A percentile compares a stretch with the other conserved stretches of the same genome.
Evolutionary conservation across 2,329 filamentous ascomycete genomes (phyloP).

Genomic region (Penicillium corylophilum): DNA sequence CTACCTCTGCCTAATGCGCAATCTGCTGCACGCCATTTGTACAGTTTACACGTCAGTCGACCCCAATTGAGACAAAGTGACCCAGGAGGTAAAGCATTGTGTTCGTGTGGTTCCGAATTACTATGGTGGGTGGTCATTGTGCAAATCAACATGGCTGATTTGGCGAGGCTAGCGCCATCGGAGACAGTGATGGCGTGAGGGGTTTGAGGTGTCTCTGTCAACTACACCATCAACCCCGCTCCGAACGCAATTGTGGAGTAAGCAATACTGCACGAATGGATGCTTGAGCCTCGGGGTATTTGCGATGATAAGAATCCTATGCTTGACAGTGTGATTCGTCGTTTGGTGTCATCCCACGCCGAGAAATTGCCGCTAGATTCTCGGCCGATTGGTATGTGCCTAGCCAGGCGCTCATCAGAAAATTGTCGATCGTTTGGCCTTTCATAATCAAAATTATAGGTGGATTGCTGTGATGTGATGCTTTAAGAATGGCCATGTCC

Average conservation of each 20-base stretch:
- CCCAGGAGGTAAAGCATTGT: background rate
- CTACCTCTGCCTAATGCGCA: conserved; percentile 3
- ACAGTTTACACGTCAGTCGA: conserved; percentile 11
- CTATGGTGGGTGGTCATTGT: background rate
- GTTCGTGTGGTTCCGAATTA: background rate
- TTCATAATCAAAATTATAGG: background rate
- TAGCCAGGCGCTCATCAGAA: background rate
- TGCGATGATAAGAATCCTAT: background rate
- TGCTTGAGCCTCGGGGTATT: background rate
- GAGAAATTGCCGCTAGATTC: background rate
- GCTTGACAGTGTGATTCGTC: background rate
- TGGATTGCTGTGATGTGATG: background rate
- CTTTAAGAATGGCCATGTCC: background rate
- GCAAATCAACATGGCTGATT: conserved; percentile 12
- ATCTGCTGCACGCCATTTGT: conserved; percentile 18
- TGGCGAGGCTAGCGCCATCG: conserved; percentile 23
- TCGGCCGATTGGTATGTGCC: conserved; percentile 4
- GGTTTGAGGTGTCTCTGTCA: conserved; percentile 8
- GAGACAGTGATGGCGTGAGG: conserved; percentile 20
- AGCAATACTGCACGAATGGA: background rate
- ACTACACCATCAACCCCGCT: conserved; percentile 22
- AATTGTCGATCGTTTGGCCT: background rate
- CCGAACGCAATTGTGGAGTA: conserved; percentile 16
- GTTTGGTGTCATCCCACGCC: background rate
- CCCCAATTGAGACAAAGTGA: conserved; percentile 1